Base-by-base conservation (phyloP, 768 basidiomycete genomes). In the Auriculariales sp. region DNA sequence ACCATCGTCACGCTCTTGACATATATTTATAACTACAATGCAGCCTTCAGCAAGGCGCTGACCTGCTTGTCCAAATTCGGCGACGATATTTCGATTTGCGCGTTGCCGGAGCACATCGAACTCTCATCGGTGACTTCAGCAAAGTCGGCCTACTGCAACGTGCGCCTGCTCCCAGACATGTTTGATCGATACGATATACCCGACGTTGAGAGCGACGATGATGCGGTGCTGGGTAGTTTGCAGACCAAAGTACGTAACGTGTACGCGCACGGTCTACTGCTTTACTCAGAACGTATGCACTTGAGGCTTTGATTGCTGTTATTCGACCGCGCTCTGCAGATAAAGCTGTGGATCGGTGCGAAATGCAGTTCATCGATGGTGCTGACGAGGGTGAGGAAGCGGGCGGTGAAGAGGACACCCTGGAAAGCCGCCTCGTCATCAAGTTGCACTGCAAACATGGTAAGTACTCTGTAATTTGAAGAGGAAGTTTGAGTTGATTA, bases 371-470 rank as follows among this genome's bases (percentile, higher is more conserved):
- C n/a, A n/a, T n/a, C n/a, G n/a, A n/a, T n/a, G n/a, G n/a, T n/a
- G n/a, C n/a, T n/a, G n/a, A n/a, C n/a, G n/a, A n/a, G n/a, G n/a
- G n/a, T n/a, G 59, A 65, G n/a, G 61, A 62, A 9, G 65, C 62
- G 25, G 63, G 64, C 12, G 67, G 67, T 35, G 73, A 74, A 22
- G 57, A 61, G 9, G 83, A 87, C 54, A 69, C 73, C 46, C 66
- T 86, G 5, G 83, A 88, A 62, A 83, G 80, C 58, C 80, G 73
- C 57, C 66, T 90, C 48, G 70, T 84, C 28, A 66, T 90, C 32
- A 78, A 79, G 54, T 62, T 90, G 47, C 73, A 85, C 56, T 91
- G 88, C 63, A 89, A 90, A 68, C 83, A 89, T 55, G 88, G 87
- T 85, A 60, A 54, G 66, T 54, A 10, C n/a, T n/a, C 9, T 4